Conservation (phyloP, 805 yeast species). For the Ogataea paraovalis region DNA sequence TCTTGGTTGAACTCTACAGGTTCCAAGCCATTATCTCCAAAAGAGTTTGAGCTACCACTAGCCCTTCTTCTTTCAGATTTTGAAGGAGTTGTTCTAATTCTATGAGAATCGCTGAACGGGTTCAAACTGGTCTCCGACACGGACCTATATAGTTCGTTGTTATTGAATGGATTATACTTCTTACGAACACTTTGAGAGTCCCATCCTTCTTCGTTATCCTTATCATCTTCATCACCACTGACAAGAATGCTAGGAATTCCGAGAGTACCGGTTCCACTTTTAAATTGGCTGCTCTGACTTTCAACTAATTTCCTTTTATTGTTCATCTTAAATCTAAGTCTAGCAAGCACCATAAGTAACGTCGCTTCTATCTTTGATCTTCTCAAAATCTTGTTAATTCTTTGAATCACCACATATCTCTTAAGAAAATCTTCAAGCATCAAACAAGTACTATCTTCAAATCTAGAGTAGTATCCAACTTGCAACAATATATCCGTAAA, state of each 20-base stretch:
- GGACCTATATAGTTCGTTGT: slow-evolving; percentile 19
- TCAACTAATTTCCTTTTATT: slow-evolving; percentile 4
- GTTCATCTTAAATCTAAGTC: slow-evolving; percentile 42
- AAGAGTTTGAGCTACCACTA: not conserved
- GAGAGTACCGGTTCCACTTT: not conserved
- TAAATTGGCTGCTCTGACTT: not conserved
- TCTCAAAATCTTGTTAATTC: slow-evolving; percentile 45
- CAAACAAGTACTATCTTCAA: slow-evolving; percentile 73
- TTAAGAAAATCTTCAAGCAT: slow-evolving; percentile 69
- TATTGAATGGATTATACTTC: slow-evolving; percentile 20
- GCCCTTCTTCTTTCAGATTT: not conserved
- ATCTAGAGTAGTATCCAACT: slow-evolving; percentile 72
- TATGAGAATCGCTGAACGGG: slow-evolving; percentile 23
- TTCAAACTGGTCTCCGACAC: slow-evolving; percentile 26
- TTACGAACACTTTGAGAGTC: slow-evolving; percentile 6
- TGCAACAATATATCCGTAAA: slow-evolving; percentile 60
- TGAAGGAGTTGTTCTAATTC: too few relatives aligned
- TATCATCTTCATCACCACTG: slow-evolving; percentile 5
- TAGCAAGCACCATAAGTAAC: slow-evolving; percentile 42
- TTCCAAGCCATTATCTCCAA: not conserved
- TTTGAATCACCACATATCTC: slow-evolving; percentile 53
- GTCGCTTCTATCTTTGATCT: slow-evolving; percentile 42
- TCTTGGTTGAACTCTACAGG: slow-evolving; percentile 1
- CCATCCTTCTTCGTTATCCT: too few relatives aligned
- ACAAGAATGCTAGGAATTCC: slow-evolving; percentile 1